These are phyloP conservation scores for Chlorophyllum brunneum DNA, from an alignment of 768 basidiomycete species.

Conservation along the genomic window DNA sequence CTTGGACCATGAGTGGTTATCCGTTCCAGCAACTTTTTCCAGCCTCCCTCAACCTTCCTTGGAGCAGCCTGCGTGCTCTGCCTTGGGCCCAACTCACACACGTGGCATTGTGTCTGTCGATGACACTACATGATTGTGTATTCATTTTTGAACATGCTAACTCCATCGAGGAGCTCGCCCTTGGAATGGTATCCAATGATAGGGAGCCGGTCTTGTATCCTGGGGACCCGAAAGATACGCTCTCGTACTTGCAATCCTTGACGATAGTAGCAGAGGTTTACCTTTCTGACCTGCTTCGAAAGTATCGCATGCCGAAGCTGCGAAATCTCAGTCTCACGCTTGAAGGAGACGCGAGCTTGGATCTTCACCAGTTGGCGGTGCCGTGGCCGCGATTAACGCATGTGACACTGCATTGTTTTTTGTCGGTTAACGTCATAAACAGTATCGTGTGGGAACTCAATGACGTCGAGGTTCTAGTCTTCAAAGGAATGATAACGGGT, in stretches of 20 bases:
- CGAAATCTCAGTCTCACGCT: background rate
- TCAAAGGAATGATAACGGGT: background rate
- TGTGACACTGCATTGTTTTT: background rate
- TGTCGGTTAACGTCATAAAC: background rate
- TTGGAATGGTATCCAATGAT: background rate
- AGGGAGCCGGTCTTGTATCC: background rate
- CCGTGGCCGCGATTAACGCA: background rate
- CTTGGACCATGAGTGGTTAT: background rate
- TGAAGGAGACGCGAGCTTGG: background rate
- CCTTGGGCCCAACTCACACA: slow-evolving; percentile 4
- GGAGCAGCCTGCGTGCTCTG: slow-evolving; percentile 1
- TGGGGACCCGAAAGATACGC: background rate
- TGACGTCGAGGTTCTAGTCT: background rate
- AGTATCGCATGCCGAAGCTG: background rate
- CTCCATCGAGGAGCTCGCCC: background rate
- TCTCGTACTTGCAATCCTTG: background rate
- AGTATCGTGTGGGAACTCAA: background rate
- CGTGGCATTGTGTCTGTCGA: background rate
- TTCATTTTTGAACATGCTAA: background rate
- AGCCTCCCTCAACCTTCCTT: background rate
- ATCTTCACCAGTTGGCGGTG: background rate
- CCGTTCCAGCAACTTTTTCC: background rate
- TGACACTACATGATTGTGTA: slow-evolving; percentile 3
- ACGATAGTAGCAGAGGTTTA: background rate
- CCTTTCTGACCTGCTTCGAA: background rate